These are phyloP conservation scores for Rhizopus microsporus DNA, from an alignment of 371 early-diverging fungal genomes.

Conservation along the genomic window DNA sequence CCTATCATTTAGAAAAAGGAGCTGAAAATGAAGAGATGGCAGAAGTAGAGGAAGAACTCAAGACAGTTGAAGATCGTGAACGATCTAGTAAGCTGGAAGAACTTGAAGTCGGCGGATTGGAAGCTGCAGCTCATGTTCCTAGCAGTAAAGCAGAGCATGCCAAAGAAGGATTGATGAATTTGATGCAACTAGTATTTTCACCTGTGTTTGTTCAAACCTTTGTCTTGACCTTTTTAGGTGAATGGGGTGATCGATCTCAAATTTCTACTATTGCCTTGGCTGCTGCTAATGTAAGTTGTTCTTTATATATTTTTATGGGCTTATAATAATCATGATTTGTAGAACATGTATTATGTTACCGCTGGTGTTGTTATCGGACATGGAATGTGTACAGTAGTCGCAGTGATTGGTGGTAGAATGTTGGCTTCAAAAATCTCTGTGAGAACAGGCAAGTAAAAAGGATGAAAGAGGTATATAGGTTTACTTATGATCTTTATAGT, in stretches of 20 bases:
- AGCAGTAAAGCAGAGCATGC: constrained; percentile 24
- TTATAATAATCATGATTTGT: constrained; percentile 21
- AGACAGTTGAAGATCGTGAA: constrained; percentile 72
- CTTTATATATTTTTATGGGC: not conserved
- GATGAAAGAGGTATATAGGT: not conserved
- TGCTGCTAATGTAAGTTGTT: constrained; percentile 76
- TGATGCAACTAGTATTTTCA: constrained; percentile 75
- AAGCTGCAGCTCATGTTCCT: constrained; percentile 1
- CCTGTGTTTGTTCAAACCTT: constrained; percentile 95
- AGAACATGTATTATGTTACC: constrained; percentile 83
- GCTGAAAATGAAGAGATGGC: constrained; percentile 87
- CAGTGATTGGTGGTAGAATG: constrained; percentile 92
- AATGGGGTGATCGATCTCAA: constrained; percentile 98
- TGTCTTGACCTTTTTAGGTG: constrained; percentile 93
- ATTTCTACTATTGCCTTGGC: constrained; percentile 93
- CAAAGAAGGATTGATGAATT: constrained; percentile 58
- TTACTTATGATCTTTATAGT: constrained; percentile 50
- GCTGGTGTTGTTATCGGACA: constrained; percentile 90
- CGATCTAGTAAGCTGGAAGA: constrained; percentile 58
- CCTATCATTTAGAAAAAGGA: constrained; percentile 83
- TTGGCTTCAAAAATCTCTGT: constrained; percentile 91
- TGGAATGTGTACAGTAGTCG: constrained; percentile 85
- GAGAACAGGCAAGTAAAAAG: constrained; percentile 68
- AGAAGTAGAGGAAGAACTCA: constrained; percentile 86
- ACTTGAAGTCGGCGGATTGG: constrained; percentile 33